phyloP scores from a whole-genome alignment of 202 grass and related monocot genomes.

The Bolboschoenoplectus hybrid region DNA sequence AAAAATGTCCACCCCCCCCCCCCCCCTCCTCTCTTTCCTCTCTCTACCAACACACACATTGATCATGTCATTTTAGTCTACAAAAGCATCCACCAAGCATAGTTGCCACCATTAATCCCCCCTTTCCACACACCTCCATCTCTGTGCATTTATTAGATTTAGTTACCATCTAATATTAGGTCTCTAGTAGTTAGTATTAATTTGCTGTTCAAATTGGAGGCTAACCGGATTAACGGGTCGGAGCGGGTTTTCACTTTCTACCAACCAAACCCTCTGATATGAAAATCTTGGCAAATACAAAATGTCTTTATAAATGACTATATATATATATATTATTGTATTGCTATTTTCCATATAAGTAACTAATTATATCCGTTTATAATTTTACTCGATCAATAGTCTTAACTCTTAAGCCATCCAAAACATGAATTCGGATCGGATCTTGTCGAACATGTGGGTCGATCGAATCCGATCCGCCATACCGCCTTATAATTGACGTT shows the following conservation, averaged over 20 bases:
- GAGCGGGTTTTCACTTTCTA: neutral
- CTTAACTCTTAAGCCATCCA: neutral
- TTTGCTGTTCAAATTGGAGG: neutral
- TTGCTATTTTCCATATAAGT: too few relatives aligned
- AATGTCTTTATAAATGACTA: neutral
- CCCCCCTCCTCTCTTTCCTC: too few relatives aligned
- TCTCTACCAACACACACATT: too few relatives aligned
- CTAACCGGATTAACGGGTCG: neutral
- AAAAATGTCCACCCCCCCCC: too few relatives aligned
- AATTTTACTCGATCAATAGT: neutral
- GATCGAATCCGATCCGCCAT: neutral
- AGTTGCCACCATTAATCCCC: neutral
- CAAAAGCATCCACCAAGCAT: neutral
- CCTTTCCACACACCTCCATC: neutral
- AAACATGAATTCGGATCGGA: neutral
- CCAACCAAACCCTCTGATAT: neutral
- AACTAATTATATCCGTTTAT: neutral
- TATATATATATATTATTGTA: neutral
- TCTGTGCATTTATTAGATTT: neutral
- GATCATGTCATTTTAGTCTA: neutral
- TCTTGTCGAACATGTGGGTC: neutral
- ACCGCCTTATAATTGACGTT: neutral
- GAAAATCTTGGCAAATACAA: neutral
- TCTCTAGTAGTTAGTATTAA: constrained; percentile 21
- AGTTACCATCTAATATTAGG: neutral